These are phyloP conservation scores for Epichloe sylvatica DNA, from an alignment of 2,329 filamentous ascomycete genomes.

Conservation along the genomic window DNA sequence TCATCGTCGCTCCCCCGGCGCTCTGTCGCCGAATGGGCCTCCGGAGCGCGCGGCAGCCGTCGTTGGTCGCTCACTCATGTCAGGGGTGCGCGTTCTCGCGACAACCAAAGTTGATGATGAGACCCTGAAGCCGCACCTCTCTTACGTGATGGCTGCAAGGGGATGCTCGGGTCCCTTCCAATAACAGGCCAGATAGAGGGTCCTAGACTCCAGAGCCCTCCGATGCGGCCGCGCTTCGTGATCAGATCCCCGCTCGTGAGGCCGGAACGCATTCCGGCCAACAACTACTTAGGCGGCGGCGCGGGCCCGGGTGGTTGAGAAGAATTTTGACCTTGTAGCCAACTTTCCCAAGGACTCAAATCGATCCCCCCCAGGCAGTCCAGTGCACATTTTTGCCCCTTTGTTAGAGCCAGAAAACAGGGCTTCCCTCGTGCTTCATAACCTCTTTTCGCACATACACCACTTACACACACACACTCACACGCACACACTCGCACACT, in stretches of 20 bases:
- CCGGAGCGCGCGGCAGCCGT: neutral
- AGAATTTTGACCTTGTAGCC: neutral
- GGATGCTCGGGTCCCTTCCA: constrained; percentile 5
- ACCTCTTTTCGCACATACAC: no score
- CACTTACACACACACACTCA: no score
- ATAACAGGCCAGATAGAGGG: constrained; percentile 7
- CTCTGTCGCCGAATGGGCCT: neutral
- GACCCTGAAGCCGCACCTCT: constrained; percentile 7
- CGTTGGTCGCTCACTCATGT: neutral
- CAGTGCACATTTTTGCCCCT: no score
- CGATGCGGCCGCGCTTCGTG: constrained; percentile 10
- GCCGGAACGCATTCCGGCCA: constrained; percentile 37
- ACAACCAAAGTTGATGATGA: neutral
- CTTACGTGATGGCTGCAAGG: constrained; percentile 10
- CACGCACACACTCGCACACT: neutral
- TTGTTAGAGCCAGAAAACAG: no score
- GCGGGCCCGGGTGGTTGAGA: constrained; percentile 11
- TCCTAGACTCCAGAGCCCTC: constrained; percentile 6
- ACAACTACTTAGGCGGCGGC: constrained; percentile 30
- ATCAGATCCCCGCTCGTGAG: constrained; percentile 18
- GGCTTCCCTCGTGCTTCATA: no score
- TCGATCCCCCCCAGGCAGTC: no score
- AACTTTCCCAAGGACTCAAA: neutral
- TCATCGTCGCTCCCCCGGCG: neutral
- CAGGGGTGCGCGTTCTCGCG: neutral